Evolutionary conservation across 2,329 filamentous ascomycete genomes (phyloP).

Genomic region (Nemania abortiva): DNA sequence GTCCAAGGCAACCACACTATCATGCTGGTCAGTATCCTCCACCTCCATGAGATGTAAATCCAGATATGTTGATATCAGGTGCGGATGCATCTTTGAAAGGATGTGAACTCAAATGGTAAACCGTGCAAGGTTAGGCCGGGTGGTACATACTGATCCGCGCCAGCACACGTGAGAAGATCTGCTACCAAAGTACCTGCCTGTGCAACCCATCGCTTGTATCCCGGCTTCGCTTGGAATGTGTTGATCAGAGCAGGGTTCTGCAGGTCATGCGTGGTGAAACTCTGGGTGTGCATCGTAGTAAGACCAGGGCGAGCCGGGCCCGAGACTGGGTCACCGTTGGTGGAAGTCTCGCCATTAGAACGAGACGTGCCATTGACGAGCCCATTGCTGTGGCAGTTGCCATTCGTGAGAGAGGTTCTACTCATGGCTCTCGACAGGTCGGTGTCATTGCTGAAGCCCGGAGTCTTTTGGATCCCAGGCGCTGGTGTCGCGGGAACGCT

Average conservation of each 20-base stretch:
- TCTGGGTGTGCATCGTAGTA: conserved; percentile 57
- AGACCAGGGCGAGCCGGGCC: conserved; percentile 52
- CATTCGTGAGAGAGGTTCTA: conserved; percentile 69
- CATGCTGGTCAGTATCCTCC: conserved; percentile 45
- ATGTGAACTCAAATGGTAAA: conserved; percentile 14
- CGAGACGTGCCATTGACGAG: conserved; percentile 53
- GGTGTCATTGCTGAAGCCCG: conserved; percentile 74
- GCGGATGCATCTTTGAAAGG: background rate
- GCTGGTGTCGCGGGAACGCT: conserved; percentile 89
- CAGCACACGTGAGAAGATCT: conserved; percentile 93
- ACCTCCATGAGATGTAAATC: conserved; percentile 28
- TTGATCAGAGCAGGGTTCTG: conserved; percentile 68
- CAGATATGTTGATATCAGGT: conserved; percentile 10
- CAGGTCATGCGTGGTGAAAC: conserved; percentile 74
- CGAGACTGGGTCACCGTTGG: conserved; percentile 45
- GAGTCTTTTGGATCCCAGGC: conserved; percentile 75
- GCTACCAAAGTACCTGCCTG: conserved; percentile 96
- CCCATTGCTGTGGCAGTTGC: conserved; percentile 39
- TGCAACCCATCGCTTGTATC: conserved; percentile 98
- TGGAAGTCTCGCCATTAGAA: conserved; percentile 46
- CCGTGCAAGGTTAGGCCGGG: conserved; percentile 33
- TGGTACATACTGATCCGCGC: conserved; percentile 83
- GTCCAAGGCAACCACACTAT: conserved; percentile 90
- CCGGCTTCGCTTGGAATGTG: conserved; percentile 81
- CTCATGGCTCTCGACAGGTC: conserved; percentile 81